A percentile compares a stretch with the other conserved stretches of the same genome.
phyloP scores from a whole-genome alignment of 495 filamentous ascomycete genomes.

The Penicillium subrubescens region DNA sequence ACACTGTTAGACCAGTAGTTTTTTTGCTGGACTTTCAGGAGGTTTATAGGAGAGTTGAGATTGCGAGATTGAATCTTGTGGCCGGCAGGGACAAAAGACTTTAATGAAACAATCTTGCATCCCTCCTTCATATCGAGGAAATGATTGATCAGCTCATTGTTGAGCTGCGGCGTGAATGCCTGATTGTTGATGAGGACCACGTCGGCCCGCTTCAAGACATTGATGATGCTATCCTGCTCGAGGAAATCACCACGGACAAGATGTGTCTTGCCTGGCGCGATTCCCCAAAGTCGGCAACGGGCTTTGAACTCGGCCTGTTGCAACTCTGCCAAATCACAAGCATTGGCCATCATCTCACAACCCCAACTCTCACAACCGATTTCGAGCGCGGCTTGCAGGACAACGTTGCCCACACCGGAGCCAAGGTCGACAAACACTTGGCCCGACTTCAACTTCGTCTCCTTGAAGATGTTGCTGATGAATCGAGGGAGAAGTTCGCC shows the following conservation, averaged over 20 bases:
- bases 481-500: conserved; percentile 89
- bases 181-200: conserved; percentile 97
- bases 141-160: conserved; percentile 81
- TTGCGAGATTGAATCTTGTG: conserved; percentile 71
- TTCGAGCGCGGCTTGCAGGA: conserved; percentile 90
- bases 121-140: conserved; percentile 95
- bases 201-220: conserved; percentile 78
- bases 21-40: conserved; percentile 71
- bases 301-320: conserved; percentile 85
- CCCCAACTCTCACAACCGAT: conserved; percentile 94
- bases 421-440: conserved; percentile 93
- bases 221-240: conserved; percentile 66
- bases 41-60: conserved; percentile 72
- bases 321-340: conserved; percentile 78
- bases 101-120: conserved; percentile 80
- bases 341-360: conserved; percentile 91
- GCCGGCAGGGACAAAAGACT: conserved; percentile 74
- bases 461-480: conserved; percentile 74
- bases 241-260: conserved; percentile 87
- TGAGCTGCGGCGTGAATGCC: conserved; percentile 84
- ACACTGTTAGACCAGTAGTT: conserved; percentile 82
- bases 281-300: conserved; percentile 87
- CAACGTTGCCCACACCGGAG: conserved; percentile 93
- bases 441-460: conserved; percentile 73
- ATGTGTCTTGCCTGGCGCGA: conserved; percentile 73